Evolutionary conservation across 23 red algal species (phyloP).

Genomic region (Agarophyton chilense): DNA sequence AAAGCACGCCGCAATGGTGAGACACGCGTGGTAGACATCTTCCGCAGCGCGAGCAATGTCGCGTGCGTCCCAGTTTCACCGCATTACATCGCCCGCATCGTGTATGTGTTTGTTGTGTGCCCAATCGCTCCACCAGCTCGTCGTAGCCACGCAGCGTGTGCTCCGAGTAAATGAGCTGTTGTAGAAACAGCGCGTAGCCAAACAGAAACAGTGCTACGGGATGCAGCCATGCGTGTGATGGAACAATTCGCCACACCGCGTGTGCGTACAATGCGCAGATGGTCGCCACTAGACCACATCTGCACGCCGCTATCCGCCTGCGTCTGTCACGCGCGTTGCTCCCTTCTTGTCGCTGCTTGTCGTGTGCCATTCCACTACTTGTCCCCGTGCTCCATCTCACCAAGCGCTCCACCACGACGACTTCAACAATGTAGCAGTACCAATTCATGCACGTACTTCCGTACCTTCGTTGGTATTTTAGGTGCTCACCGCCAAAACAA

Average conservation of each 20-base stretch:
- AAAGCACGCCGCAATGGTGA: slow-evolving; percentile 48
- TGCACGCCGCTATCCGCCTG: background rate
- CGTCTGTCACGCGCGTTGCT: background rate
- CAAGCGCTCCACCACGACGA: too few species aligned
- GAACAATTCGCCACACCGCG: background rate
- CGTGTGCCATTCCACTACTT: too few species aligned
- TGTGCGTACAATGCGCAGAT: background rate
- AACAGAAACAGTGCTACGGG: background rate
- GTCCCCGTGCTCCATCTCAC: too few species aligned
- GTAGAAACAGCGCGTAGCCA: background rate
- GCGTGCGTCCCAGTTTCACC: background rate
- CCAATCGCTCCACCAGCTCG: background rate
- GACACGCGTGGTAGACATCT: background rate
- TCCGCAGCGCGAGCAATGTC: slow-evolving; percentile 27
- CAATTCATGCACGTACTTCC: too few species aligned
- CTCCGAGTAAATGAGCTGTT: background rate
- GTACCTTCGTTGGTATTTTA: too few species aligned
- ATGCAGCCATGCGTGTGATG: background rate
- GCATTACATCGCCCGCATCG: background rate
- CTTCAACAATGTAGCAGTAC: too few species aligned
- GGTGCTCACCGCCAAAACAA: too few species aligned
- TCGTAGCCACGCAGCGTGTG: background rate
- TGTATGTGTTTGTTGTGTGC: too few species aligned
- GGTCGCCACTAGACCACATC: background rate
- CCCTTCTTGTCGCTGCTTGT: background rate